A percentile compares a stretch with the other conserved stretches of the same genome.
Evolutionary conservation across 1,139 yeast genomes (phyloP).

Genomic region (Arxiozyma heterogenica): DNA sequence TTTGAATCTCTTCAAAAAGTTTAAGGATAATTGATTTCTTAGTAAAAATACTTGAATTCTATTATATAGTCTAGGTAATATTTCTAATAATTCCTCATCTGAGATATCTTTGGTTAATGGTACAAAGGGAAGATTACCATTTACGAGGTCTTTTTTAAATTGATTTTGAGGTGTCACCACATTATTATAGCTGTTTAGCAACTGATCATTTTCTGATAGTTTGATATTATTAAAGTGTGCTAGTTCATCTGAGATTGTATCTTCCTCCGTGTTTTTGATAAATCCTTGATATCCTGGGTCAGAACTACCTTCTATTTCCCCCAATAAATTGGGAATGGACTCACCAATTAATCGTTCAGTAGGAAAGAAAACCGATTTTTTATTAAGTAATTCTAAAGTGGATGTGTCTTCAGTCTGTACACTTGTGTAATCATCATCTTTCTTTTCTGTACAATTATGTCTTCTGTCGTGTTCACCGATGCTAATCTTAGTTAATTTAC

Average conservation of each 20-base stretch:
- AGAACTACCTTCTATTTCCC: neutral
- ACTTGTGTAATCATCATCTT: neutral
- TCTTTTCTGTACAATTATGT: neutral
- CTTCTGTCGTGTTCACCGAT: neutral
- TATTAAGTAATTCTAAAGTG: neutral
- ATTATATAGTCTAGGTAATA: constrained; percentile 10
- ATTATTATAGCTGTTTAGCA: neutral
- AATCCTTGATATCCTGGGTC: too few relatives aligned
- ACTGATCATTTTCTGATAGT: neutral
- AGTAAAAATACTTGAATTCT: constrained; percentile 19
- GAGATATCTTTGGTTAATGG: neutral
- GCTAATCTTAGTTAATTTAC: neutral
- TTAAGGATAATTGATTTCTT: constrained; percentile 20
- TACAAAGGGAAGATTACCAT: neutral
- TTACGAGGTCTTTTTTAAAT: neutral
- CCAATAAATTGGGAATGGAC: constrained; percentile 12
- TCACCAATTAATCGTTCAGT: constrained; percentile 15
- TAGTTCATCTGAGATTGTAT: neutral
- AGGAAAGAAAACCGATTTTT: constrained; percentile 1
- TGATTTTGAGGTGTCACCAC: neutral
- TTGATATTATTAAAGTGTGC: neutral
- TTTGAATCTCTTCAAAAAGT: constrained; percentile 20
- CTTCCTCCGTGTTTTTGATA: neutral
- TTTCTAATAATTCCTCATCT: neutral
- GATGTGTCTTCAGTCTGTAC: neutral